Evolutionary conservation across 179 eudicot genomes (phyloP).

Genomic region (Heliamphora pulchella): DNA sequence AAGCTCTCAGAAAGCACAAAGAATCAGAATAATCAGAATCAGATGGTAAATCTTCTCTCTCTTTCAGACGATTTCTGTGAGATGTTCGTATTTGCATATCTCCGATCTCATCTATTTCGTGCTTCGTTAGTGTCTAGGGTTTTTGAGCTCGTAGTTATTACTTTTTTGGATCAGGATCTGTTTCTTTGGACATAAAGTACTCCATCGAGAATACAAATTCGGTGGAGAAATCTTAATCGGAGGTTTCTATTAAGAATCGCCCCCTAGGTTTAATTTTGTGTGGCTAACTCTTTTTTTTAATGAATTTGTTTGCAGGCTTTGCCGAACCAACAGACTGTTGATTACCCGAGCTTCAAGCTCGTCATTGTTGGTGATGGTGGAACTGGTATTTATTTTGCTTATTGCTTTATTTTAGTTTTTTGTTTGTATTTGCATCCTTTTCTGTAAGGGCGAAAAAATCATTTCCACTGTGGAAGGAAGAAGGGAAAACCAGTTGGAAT

Average conservation of each 20-base stretch:
- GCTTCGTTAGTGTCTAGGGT: neutral
- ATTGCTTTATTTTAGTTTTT: neutral
- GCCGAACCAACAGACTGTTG: conserved; percentile 31
- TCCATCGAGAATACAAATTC: neutral
- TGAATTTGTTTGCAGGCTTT: conserved; percentile 23
- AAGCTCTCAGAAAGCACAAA: neutral
- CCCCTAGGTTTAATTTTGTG: neutral
- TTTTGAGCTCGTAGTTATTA: neutral
- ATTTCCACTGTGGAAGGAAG: too few species aligned
- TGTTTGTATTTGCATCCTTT: neutral
- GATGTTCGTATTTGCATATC: neutral
- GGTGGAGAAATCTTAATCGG: neutral
- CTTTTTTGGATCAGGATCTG: neutral
- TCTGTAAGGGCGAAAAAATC: neutral
- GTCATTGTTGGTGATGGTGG: conserved; percentile 34
- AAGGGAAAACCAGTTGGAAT: too few species aligned
- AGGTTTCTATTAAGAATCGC: neutral
- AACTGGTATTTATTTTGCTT: conserved; percentile 20
- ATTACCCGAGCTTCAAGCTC: conserved; percentile 34
- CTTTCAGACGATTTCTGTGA: neutral
- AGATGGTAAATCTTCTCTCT: neutral
- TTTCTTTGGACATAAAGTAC: neutral
- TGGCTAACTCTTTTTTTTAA: neutral
- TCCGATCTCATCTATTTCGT: conserved; percentile 1
- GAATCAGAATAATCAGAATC: conserved; percentile 4